Evolutionary conservation across 306 rosid species (phyloP), one percentile per base, ranked within the genome.

Genomic region (Pyrus communis): DNA sequence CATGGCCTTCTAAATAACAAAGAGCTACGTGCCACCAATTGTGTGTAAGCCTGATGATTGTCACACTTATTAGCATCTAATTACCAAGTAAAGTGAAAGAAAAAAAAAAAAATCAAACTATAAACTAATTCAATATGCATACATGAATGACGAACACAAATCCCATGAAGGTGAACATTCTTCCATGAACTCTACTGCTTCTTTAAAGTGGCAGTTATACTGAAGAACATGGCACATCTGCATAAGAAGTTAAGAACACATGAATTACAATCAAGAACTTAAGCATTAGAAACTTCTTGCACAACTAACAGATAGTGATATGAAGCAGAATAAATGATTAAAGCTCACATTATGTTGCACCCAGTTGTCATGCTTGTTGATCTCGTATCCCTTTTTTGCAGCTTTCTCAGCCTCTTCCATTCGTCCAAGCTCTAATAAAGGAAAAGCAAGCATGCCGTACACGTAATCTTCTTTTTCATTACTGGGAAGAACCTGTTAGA

Each of bases 21-120:
- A 95, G 92, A 57, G 97, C 93, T 31, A 89, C 97, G 85, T 95
- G 98, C 97, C 98, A 95, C 97, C 98, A 92, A 81, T 95, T 95
- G 84, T 92, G 98, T n/a, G 98, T 88, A 78, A 95, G 54, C 96
- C 97, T 95, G 93, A 83, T 79, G 57, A 83, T 51, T 28, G 5
- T 1, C 60, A 52, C 33, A 68, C 67, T 43, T 70, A n/a, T 77
- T 57, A 57, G 77, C 40, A 69, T 71, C 46, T 42, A 65, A 71
- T 71, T n/a, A 45, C 27, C 57, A 78, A 70, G 68, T 51, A 38
- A 38, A 7, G 42, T 38, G 75, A 74, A 64, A 23, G 57, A n/a
- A n/a, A 2, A 25, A 31, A 59, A n/a, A 31, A 72, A 30, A 25
- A 52, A 23, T 49, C 40, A 72, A 45, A 70, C 73, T 31, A 33